Conservation (phyloP, 352 stramenopile species). For the Phytopythium kandeliae region DNA sequence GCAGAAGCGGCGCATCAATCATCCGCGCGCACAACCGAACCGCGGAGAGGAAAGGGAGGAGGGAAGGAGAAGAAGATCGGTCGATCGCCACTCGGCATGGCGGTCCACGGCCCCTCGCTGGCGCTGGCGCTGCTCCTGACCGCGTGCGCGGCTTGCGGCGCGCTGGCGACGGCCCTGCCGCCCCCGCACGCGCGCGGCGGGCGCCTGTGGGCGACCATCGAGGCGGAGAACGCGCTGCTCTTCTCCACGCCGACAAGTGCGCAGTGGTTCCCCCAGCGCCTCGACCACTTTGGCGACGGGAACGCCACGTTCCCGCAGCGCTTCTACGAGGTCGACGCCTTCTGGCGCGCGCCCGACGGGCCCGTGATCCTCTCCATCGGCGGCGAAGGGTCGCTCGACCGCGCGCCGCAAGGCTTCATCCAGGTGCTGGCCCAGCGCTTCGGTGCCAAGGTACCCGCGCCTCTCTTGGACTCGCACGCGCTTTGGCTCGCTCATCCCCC, state of each 20-base stretch:
- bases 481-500: no score
- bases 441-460: constrained; percentile 61
- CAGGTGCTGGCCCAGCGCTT: constrained; percentile 70
- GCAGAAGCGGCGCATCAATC: no score
- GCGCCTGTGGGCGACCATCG: constrained; percentile 44
- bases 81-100: no score
- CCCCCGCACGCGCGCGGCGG: constrained; percentile 40
- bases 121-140: constrained; percentile 12
- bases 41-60: no score
- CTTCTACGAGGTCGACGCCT: constrained; percentile 69
- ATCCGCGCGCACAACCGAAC: no score
- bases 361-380: constrained; percentile 86
- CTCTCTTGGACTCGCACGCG: no score
- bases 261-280: constrained; percentile 63
- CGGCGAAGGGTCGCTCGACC: constrained; percentile 63
- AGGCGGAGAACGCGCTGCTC: constrained; percentile 40
- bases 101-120: constrained; percentile 1
- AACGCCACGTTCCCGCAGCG: constrained; percentile 58
- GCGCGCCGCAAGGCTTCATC: constrained; percentile 58
- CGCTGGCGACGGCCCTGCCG: constrained; percentile 13
- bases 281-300: constrained; percentile 50
- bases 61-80: no score
- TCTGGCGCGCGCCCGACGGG: constrained; percentile 38
- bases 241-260: constrained; percentile 28
- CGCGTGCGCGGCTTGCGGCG: neutral